Base-by-base conservation (phyloP, 352 stramenopile species). In the Pythium scleroteichum region DNA sequence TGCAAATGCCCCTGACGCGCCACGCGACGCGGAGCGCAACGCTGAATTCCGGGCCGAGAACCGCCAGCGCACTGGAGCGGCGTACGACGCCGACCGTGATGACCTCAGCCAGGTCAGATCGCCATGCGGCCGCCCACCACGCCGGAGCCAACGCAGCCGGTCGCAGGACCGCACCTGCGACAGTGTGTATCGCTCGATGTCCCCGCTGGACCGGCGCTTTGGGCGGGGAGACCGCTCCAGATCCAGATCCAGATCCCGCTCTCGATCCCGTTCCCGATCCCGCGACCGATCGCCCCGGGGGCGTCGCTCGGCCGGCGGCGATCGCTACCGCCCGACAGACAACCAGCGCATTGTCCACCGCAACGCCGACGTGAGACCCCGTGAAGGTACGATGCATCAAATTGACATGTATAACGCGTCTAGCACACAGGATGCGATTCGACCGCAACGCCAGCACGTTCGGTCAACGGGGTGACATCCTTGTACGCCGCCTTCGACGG, bases 401-500 rank as follows among this genome's bases (percentile, higher is more conserved):
- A n/a, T n/a, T n/a, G n/a, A n/a, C n/a, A n/a, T n/a, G n/a, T n/a
- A n/a, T n/a, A n/a, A n/a, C n/a, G n/a, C n/a, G n/a, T n/a, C n/a
- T n/a, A n/a, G n/a, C n/a, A n/a, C n/a, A n/a, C n/a, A n/a, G n/a
- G n/a, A n/a, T n/a, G n/a, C n/a, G n/a, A n/a, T n/a, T n/a, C n/a
- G n/a, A n/a, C n/a, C n/a, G n/a, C n/a, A n/a, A n/a, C n/a, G n/a
- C n/a, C n/a, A n/a, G n/a, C n/a, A n/a, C n/a, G n/a, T n/a, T n/a
- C n/a, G n/a, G n/a, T n/a, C n/a, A n/a, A n/a, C n/a, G n/a, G n/a
- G n/a, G n/a, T n/a, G n/a, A n/a, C n/a, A n/a, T n/a, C 33, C 47
- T 2, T 58, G 13, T 38, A 38, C 22, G 35, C 51, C 1, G 22
- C 51, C 9, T 72, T 69, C 41, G 60, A 72, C 20, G 56, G 60